These are phyloP conservation scores for Cladosporium sp. DNA, from an alignment of 2,329 filamentous ascomycete genomes.

Conservation along the genomic window DNA sequence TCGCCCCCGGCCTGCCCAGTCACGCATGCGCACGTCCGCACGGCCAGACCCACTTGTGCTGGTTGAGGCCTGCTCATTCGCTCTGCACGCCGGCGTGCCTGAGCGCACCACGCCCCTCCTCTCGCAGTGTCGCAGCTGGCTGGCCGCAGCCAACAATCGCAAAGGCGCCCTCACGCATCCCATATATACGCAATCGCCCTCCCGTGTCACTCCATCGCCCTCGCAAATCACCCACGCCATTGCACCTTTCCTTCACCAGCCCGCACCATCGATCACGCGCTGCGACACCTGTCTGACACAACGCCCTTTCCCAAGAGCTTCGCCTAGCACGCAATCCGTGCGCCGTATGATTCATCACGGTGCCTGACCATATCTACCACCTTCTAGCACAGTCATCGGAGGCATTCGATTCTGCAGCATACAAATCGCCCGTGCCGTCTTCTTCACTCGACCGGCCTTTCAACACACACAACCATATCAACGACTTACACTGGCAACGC, in stretches of 20 bases:
- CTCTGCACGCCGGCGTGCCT: conserved; percentile 4
- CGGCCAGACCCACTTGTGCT: not conserved
- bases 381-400: conserved; percentile 9
- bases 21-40: not conserved
- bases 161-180: not conserved
- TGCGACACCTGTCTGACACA: conserved; percentile 5
- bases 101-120: conserved; percentile 4
- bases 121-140: conserved; percentile 3
- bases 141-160: conserved; percentile 8
- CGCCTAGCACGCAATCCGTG: conserved; percentile 20
- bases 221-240: not conserved
- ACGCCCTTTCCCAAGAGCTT: conserved; percentile 6
- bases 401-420: conserved; percentile 9
- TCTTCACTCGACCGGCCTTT: not conserved
- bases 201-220: not conserved
- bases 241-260: not conserved
- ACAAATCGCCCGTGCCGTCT: not conserved
- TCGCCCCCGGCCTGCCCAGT: conserved; percentile 5
- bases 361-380: conserved; percentile 10
- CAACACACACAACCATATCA: conserved; percentile 2
- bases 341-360: conserved; percentile 17
- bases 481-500: not conserved
- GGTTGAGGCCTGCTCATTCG: conserved; percentile 5
- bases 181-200: conserved; percentile 10
- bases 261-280: conserved; percentile 8